Evolutionary conservation across 306 rosid species (phyloP).

Genomic region (Glycine tomentella): DNA sequence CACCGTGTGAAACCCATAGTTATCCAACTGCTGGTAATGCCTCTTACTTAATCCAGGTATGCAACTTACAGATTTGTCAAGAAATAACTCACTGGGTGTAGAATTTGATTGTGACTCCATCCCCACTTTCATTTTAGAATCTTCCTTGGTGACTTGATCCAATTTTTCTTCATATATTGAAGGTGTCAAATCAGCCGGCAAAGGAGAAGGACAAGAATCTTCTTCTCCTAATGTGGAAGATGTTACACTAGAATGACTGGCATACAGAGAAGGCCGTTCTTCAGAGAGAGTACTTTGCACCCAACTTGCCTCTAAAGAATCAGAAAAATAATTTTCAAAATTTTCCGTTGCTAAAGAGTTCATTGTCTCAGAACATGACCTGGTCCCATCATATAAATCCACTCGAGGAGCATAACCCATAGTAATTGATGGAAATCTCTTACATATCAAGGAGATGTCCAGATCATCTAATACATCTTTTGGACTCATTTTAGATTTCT

Average conservation of each 20-base stretch:
- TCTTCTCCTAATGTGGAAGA: constrained; percentile 54
- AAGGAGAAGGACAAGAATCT: constrained; percentile 51
- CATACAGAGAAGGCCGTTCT: constrained; percentile 53
- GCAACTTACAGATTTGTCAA: constrained; percentile 69
- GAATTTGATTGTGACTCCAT: constrained; percentile 49
- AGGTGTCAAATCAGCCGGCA: constrained; percentile 49
- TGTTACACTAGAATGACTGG: constrained; percentile 48
- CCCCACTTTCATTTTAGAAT: constrained; percentile 50
- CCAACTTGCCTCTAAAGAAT: constrained; percentile 56
- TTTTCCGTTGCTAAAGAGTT: constrained; percentile 51
- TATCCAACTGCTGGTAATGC: constrained; percentile 65
- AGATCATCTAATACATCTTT: constrained; percentile 58
- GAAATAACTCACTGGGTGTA: constrained; percentile 58
- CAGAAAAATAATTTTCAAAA: constrained; percentile 52
- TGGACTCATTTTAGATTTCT: constrained; percentile 52
- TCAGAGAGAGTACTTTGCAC: constrained; percentile 56
- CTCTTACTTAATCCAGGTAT: constrained; percentile 76
- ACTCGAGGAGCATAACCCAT: constrained; percentile 83
- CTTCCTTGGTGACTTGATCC: constrained; percentile 53
- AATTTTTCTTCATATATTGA: constrained; percentile 53
- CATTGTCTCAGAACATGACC: constrained; percentile 51
- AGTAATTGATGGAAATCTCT: constrained; percentile 77
- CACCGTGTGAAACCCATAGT: constrained; percentile 87
- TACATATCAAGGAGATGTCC: constrained; percentile 63
- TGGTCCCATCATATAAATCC: constrained; percentile 73